phyloP scores from a whole-genome alignment of 768 basidiomycete species.

The Termitomyces sp. region DNA sequence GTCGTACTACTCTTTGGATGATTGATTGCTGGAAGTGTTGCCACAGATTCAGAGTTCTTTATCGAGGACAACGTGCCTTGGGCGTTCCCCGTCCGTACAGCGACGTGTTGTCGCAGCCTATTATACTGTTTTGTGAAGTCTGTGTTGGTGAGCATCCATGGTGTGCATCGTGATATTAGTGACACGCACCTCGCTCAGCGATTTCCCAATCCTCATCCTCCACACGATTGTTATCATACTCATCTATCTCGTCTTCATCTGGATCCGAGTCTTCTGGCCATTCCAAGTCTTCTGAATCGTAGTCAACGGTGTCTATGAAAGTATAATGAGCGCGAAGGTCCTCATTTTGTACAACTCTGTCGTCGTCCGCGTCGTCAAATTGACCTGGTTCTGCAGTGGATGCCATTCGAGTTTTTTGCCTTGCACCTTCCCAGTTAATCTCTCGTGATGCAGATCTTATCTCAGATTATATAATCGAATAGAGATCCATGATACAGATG shows the following conservation, averaged over 20 bases:
- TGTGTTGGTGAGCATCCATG: slow-evolving; percentile 25
- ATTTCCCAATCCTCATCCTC: slow-evolving; percentile 91
- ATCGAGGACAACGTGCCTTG: slow-evolving; percentile 52
- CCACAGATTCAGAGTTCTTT: slow-evolving; percentile 44
- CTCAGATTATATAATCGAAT: not conserved
- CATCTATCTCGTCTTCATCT: slow-evolving; percentile 36
- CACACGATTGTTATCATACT: slow-evolving; percentile 53
- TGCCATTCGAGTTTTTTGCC: slow-evolving; percentile 19
- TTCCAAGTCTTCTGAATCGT: slow-evolving; percentile 27
- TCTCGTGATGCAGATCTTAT: slow-evolving; percentile 2
- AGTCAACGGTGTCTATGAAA: slow-evolving; percentile 39
- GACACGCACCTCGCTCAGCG: slow-evolving; percentile 63
- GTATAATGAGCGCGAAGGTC: slow-evolving; percentile 24
- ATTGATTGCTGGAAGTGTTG: slow-evolving; percentile 68
- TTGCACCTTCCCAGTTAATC: too few relatives aligned
- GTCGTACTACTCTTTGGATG: slow-evolving; percentile 40
- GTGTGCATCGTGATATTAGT: not conserved
- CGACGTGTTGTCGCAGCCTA: slow-evolving; percentile 86
- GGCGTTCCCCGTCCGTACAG: slow-evolving; percentile 69
- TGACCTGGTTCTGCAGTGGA: slow-evolving; percentile 42
- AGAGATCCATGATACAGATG: too few relatives aligned
- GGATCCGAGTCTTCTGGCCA: slow-evolving; percentile 33
- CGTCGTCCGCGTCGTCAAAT: slow-evolving; percentile 55
- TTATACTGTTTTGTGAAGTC: slow-evolving; percentile 99
- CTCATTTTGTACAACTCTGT: slow-evolving; percentile 3